Evolutionary conservation across 202 grass and related monocot species (phyloP).

Genomic region (Alloteropsis angusta): DNA sequence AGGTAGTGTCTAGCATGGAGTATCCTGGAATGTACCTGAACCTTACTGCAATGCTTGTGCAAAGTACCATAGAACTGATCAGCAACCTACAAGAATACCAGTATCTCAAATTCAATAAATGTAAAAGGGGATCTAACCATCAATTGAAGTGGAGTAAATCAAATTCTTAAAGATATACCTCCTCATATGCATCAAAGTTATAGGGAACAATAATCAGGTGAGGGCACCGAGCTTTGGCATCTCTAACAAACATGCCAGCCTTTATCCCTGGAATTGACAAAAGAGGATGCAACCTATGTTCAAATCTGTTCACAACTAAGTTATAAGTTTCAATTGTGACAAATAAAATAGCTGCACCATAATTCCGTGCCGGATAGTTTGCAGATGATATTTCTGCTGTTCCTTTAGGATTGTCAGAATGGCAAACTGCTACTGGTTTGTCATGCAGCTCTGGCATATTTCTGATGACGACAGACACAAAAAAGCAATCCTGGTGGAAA

Average conservation of each 20-base stretch:
- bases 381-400: conserved; percentile 95
- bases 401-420: conserved; percentile 89
- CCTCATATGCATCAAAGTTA: conserved; percentile 83
- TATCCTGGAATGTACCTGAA: conserved; percentile 51
- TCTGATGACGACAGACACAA: conserved; percentile 84
- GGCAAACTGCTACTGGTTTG: conserved; percentile 90
- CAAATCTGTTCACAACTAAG: conserved; percentile 15
- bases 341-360: conserved; percentile 52
- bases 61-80: conserved; percentile 91
- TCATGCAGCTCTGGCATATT: conserved; percentile 71
- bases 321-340: background rate
- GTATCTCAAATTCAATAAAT: conserved; percentile 20
- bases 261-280: conserved; percentile 62
- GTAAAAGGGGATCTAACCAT: background rate
- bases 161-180: conserved; percentile 43
- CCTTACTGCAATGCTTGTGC: conserved; percentile 82
- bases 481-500: conserved; percentile 75
- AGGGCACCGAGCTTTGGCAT: conserved; percentile 75
- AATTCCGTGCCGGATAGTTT: conserved; percentile 81
- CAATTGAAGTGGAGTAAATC: background rate
- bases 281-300: conserved; percentile 8
- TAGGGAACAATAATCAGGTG: conserved; percentile 72
- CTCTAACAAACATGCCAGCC: conserved; percentile 90
- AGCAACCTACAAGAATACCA: conserved; percentile 61
- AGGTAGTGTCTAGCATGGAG: background rate